Evolutionary conservation across 1,284 basidiomycete species (phyloP), one percentile per base, ranked within the genome.

Genomic region (Sanguinoderma infundibulare): DNA sequence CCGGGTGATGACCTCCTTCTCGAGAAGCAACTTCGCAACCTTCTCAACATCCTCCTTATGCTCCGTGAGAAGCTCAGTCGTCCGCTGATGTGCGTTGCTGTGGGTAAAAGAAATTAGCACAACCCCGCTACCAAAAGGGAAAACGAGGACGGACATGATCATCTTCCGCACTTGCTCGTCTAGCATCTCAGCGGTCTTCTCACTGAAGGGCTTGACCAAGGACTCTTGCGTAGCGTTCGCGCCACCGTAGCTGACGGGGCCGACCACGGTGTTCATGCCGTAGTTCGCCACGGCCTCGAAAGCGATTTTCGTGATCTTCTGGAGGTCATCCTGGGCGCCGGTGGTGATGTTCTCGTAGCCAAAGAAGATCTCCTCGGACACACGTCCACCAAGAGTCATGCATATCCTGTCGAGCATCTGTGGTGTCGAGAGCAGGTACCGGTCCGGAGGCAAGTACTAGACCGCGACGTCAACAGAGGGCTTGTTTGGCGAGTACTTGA

Each of bases 311-410:
- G 98, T 98, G 69, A 99, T 98, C 81, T 98, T 99, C 77, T 97
- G 95, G 56, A 98, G 80, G 73, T 98, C 97, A 72, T 98, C 96
- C 77, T 98, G 95, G 3, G 98, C 98, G 68, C 97, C 97, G 1
- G 97, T 98, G 1, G 98, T 99, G 77, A 99, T 97, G 70, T 94
- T 92, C 71, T 89, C 90, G n/a, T 77, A 70, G 36, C 94, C 95
- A 73, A 99, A 99, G 82, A 99, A 98, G 64, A 99, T 96, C 77
- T 99, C 98, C 78, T 99, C 97, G 0, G 96, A 92, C 3, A 98
- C 97, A 63, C 98, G 94, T 2, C 97, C 97, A 62, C 98, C 97
- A n/a, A 99, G 86, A 0, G 97, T 99, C 95, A 99, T 98, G 78
- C 95, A 97, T 82, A 99, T 98, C 60, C 95, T 87, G 76, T 99